Evolutionary conservation across 345 rosid species (phyloP).

Genomic region (Syzygium aromaticum): DNA sequence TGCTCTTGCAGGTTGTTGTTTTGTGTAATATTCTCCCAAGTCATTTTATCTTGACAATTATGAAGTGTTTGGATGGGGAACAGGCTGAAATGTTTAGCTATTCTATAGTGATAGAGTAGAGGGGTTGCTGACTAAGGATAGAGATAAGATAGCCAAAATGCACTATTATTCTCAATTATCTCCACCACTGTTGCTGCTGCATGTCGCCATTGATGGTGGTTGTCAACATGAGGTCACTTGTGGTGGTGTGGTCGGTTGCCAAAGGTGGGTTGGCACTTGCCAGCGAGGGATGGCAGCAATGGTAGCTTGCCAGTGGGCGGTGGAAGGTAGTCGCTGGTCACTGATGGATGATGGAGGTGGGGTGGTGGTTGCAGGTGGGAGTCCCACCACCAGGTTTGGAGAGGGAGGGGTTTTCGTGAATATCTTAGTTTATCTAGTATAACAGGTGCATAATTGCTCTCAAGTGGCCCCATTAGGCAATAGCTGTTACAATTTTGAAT

Average conservation of each 20-base stretch:
- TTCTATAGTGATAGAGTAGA: not conserved
- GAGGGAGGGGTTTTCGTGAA: not conserved
- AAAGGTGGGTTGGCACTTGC: not conserved
- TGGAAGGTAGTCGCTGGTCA: not conserved
- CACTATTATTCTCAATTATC: not conserved
- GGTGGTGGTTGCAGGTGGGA: not conserved
- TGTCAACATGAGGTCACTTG: not conserved
- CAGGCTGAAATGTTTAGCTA: not conserved
- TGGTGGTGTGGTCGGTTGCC: not conserved
- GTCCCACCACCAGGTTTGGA: not conserved
- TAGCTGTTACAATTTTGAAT: not conserved
- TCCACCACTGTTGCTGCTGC: not conserved
- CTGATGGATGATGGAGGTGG: not conserved
- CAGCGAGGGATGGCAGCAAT: not conserved
- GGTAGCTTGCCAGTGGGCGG: not conserved
- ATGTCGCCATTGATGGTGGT: not conserved
- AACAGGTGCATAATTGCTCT: not conserved
- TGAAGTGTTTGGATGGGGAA: not conserved
- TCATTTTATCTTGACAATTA: not conserved
- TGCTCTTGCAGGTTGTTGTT: not conserved
- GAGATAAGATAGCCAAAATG: not conserved
- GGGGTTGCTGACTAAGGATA: not conserved
- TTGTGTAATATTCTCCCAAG: not conserved
- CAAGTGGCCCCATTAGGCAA: not conserved
- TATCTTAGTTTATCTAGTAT: not conserved